phyloP scores from a whole-genome alignment of 768 basidiomycete genomes.

The Myochromella boudieri region DNA sequence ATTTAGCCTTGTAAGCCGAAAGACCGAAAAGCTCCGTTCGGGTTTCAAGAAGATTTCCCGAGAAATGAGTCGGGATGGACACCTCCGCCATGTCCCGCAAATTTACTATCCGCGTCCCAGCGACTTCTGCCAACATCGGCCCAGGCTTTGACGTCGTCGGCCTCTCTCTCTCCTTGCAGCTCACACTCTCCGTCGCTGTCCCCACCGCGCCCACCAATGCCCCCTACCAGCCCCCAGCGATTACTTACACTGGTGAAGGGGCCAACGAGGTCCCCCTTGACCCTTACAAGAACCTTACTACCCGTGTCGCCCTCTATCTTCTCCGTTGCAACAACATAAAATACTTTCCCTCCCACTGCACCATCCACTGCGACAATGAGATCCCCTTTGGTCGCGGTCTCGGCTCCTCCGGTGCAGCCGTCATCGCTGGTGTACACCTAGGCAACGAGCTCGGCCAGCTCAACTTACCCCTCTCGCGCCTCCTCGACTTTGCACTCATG shows the following conservation, averaged over 20 bases:
- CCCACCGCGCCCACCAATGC: slow-evolving; percentile 26
- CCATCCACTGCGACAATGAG: slow-evolving; percentile 82
- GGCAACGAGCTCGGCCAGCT: slow-evolving; percentile 82
- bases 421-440: slow-evolving; percentile 93
- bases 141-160: slow-evolving; percentile 99
- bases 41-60: too few relatives aligned
- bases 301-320: slow-evolving; percentile 96
- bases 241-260: slow-evolving; percentile 88
- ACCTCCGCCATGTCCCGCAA: slow-evolving; percentile 22
- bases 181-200: slow-evolving; percentile 66
- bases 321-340: slow-evolving; percentile 82
- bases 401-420: slow-evolving; percentile 98
- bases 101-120: slow-evolving; percentile 83
- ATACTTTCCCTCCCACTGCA: slow-evolving; percentile 74
- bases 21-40: too few relatives aligned
- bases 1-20: too few relatives aligned
- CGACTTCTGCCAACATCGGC: slow-evolving; percentile 98
- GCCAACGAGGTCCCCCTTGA: slow-evolving; percentile 89
- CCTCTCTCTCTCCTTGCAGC: slow-evolving; percentile 87
- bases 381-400: slow-evolving; percentile 98
- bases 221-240: slow-evolving; percentile 50
- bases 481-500: slow-evolving; percentile 97
- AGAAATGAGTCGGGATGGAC: too few relatives aligned
- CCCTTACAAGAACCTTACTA: slow-evolving; percentile 95
- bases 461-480: slow-evolving; percentile 61